Evolutionary conservation across 495 filamentous ascomycete species (phyloP).

Genomic region (Aspergillus leporis): DNA sequence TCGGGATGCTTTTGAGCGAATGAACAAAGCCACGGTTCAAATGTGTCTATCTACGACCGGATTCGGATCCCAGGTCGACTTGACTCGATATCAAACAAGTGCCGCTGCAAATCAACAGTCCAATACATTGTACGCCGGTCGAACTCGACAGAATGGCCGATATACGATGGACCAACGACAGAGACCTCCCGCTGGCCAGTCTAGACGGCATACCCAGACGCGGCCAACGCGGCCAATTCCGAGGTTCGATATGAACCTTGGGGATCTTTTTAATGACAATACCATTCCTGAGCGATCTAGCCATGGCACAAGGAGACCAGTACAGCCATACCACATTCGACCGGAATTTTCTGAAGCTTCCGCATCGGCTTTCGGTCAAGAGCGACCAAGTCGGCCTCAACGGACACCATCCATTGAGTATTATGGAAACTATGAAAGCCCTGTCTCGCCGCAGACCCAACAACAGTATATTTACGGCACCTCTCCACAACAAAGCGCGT

Average conservation of each 20-base stretch:
- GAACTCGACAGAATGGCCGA: slow-evolving; percentile 21
- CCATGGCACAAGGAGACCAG: slow-evolving; percentile 13
- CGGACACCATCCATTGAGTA: slow-evolving; percentile 43
- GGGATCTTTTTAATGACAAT: slow-evolving; percentile 46
- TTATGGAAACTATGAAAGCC: slow-evolving; percentile 37
- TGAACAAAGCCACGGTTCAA: slow-evolving; percentile 89
- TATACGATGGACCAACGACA: slow-evolving; percentile 29
- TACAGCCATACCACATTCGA: slow-evolving; percentile 26
- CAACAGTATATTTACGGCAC: slow-evolving; percentile 41
- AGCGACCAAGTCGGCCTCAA: slow-evolving; percentile 28
- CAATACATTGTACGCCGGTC: slow-evolving; percentile 23
- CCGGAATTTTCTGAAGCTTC: slow-evolving; percentile 31
- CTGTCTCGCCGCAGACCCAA: slow-evolving; percentile 31
- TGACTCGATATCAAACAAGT: slow-evolving; percentile 23
- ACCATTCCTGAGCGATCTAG: slow-evolving; percentile 28
- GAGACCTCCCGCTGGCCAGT: slow-evolving; percentile 23
- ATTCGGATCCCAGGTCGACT: slow-evolving; percentile 60
- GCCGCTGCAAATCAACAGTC: slow-evolving; percentile 17
- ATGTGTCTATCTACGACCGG: slow-evolving; percentile 86
- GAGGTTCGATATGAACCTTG: slow-evolving; percentile 66
- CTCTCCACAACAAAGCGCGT: slow-evolving; percentile 44
- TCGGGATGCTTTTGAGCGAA: slow-evolving; percentile 91
- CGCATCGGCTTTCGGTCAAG: slow-evolving; percentile 25
- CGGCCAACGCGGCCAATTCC: slow-evolving; percentile 45
- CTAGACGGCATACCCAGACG: slow-evolving; percentile 29